phyloP scores from a whole-genome alignment of 1,284 basidiomycete genomes.

The Bjerkandera adusta region DNA sequence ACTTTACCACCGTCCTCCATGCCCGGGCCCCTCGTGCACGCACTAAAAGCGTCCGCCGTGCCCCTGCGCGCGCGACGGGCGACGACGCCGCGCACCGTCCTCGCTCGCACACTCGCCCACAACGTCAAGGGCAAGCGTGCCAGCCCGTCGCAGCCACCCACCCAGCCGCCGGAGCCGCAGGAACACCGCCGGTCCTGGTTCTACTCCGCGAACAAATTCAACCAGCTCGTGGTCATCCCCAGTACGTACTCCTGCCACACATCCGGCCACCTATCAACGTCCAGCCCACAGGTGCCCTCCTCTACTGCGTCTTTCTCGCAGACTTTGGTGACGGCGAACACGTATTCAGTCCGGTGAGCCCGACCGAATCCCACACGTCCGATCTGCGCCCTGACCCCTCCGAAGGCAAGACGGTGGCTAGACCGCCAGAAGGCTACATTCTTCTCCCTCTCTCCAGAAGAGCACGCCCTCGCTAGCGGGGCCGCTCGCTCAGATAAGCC shows the following conservation, averaged over 20 bases:
- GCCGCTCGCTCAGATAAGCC: no score
- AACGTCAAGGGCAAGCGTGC: conserved; percentile 1
- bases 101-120: neutral
- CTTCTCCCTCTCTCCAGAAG: conserved; percentile 34
- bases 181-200: conserved; percentile 26
- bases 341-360: conserved; percentile 64
- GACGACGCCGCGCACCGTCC: neutral
- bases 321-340: conserved; percentile 71
- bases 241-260: conserved; percentile 15
- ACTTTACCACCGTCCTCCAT: neutral
- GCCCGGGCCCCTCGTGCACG: neutral
- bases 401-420: conserved; percentile 34
- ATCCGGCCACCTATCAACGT: neutral
- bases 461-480: no score
- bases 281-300: conserved; percentile 38
- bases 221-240: conserved; percentile 28
- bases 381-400: no score
- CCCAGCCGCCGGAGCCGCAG: conserved; percentile 2
- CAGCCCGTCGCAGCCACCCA: neutral
- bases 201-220: conserved; percentile 21
- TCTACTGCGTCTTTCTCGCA: conserved; percentile 61
- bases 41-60: no score
- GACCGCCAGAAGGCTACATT: conserved; percentile 32
- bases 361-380: no score
- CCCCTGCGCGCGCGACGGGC: conserved; percentile 9